Base-by-base conservation (phyloP, 1,284 basidiomycete genomes). In the Irpex sp. region DNA sequence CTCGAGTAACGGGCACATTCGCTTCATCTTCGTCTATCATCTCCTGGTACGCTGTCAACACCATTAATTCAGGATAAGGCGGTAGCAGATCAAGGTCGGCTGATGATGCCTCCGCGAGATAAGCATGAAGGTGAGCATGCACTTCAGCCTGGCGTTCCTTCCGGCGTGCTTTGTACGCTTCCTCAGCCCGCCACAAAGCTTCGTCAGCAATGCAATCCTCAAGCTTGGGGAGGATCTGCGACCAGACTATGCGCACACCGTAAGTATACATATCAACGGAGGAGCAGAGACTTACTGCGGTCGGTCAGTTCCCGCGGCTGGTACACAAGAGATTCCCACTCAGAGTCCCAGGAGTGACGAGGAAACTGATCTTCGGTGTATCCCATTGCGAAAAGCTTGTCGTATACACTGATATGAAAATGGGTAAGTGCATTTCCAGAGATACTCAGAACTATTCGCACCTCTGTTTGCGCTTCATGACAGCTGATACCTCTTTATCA, bases 221-320 rank as follows among this genome's bases (percentile, higher is more conserved):
- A 19, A 62, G 60, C 26, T 62, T 62, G 15, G 60, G 60, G 26
- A 57, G 44, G 38, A 62, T 62, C 11, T 57, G 52, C 31, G 57
- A 57, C 60, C 60, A 62, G 34, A 62, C 60, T 62, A 34, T 17
- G 6, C n/a, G 37, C 11, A 4, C 17, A n/a, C n/a, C 8, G 31
- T 57, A 8, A 57, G 56, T 5, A 15, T 8, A 26, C 9, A 17
- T 9, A 11, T n/a, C 13, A 11, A 2, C 11, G 31, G 13, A 17
- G 9, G 26, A 21, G 31, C n/a, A 57, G 7, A 44, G 5, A 49
- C 60, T 15, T 57, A 62, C 60, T 62, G 6, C 54, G 21, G 11
- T 51, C 8, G 6, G 54, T 62, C n/a, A 62, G 49, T 15, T 26
- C 52, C 8, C 60, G 31, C 38, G 60, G 60, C 37, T 62, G 60